A percentile compares a stretch with the other conserved stretches of the same genome.
phyloP scores from a whole-genome alignment of 169 alveolate genomes.

The Plasmodium inui region DNA sequence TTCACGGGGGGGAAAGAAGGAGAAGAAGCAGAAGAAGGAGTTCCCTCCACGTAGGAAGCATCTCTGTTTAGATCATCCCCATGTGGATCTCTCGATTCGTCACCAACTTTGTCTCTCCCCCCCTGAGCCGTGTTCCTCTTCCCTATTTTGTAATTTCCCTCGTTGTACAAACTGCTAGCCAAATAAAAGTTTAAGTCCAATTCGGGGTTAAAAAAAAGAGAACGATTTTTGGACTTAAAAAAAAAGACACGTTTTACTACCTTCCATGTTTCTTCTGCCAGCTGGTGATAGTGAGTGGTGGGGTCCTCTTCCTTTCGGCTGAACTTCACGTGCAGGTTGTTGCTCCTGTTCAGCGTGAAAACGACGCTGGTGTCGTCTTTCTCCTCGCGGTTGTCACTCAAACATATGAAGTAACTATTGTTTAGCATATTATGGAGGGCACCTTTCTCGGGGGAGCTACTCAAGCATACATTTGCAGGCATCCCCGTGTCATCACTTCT shows the following conservation, averaged over 20 bases:
- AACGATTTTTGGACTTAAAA: background rate
- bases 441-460: background rate
- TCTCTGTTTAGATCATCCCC: background rate
- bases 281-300: background rate
- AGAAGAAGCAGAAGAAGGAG: no score
- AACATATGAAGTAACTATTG: slow-evolving; percentile 49
- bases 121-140: background rate
- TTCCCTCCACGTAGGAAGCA: no score
- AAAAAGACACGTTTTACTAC: slow-evolving; percentile 24
- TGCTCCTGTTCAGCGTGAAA: slow-evolving; percentile 35
- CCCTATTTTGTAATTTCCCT: slow-evolving; percentile 34
- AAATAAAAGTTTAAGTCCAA: slow-evolving; percentile 62
- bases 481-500: background rate
- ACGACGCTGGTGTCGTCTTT: background rate
- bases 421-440: background rate
- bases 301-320: background rate
- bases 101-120: background rate
- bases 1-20: background rate
- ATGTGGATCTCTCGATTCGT: background rate
- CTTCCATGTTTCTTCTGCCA: slow-evolving; percentile 36
- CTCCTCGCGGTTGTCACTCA: slow-evolving; percentile 17
- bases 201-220: slow-evolving; percentile 48
- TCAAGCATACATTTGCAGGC: slow-evolving; percentile 11
- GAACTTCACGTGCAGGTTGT: slow-evolving; percentile 35
- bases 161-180: slow-evolving; percentile 68